Conservation (phyloP, 768 basidiomycete genomes). For the Hemileccinum impolitum region DNA sequence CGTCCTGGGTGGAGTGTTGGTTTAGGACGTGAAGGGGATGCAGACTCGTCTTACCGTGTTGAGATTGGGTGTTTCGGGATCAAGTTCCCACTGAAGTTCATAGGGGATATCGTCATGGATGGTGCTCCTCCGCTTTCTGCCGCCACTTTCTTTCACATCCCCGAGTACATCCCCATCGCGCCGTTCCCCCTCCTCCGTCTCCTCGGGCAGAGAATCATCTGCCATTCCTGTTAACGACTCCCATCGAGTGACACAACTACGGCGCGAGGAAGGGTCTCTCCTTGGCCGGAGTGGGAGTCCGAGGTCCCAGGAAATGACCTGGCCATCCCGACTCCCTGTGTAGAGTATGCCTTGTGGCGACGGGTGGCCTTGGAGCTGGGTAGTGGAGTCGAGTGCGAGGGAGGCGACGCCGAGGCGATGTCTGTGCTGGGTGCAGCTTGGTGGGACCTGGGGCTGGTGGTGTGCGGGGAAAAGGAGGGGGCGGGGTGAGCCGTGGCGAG, state of each 20-base stretch:
- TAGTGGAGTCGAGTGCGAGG: constrained; percentile 84
- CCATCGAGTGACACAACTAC: constrained; percentile 48
- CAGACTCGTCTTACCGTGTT: constrained; percentile 42
- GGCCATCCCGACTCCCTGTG: constrained; percentile 84
- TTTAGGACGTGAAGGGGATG: not conserved
- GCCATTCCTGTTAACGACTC: constrained; percentile 85
- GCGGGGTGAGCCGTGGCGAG: constrained; percentile 62
- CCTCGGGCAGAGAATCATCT: constrained; percentile 65
- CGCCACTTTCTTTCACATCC: constrained; percentile 51
- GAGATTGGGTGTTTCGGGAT: constrained; percentile 48
- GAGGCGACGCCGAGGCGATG: constrained; percentile 86
- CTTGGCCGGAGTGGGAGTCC: constrained; percentile 55
- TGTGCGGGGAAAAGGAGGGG: constrained; percentile 59
- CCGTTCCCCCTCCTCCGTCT: constrained; percentile 60
- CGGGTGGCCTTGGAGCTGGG: constrained; percentile 60
- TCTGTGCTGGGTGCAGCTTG: constrained; percentile 51
- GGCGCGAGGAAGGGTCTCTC: constrained; percentile 28
- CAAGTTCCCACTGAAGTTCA: constrained; percentile 80
- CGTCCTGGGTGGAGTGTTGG: constrained; percentile 35
- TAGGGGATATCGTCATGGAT: constrained; percentile 42
- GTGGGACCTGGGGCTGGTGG: constrained; percentile 17
- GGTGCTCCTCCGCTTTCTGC: constrained; percentile 33
- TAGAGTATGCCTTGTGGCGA: constrained; percentile 86
- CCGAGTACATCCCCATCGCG: constrained; percentile 77
- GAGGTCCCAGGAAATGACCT: constrained; percentile 86